These are phyloP conservation scores for Hypomontagnella monticulosa DNA, from an alignment of 495 filamentous ascomycete genomes.

Conservation along the genomic window DNA sequence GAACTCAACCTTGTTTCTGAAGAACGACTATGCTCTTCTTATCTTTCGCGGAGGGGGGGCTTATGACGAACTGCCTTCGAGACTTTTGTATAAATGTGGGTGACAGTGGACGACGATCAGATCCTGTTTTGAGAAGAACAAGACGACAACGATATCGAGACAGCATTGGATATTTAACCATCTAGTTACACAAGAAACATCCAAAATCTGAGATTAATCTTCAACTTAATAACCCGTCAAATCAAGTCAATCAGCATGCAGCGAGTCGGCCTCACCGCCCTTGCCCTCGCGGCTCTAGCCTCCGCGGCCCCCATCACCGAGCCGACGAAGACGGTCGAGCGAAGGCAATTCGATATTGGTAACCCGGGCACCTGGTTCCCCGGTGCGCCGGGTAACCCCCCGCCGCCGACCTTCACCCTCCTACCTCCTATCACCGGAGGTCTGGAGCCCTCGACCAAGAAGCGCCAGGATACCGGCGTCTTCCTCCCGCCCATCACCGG, in stretches of 20 bases:
- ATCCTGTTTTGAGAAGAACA: constrained; percentile 23
- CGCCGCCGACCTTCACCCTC: constrained; percentile 41
- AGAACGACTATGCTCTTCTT: constrained; percentile 34
- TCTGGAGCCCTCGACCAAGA: constrained; percentile 45
- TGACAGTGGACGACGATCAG: constrained; percentile 33
- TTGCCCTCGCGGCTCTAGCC: constrained; percentile 42
- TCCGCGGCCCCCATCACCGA: constrained; percentile 43
- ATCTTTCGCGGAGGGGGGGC: constrained; percentile 32
- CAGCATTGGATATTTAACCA: constrained; percentile 14
- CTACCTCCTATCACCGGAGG: constrained; percentile 55
- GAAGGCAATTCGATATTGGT: constrained; percentile 12
- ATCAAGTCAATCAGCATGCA: constrained; percentile 36
- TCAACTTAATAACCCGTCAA: constrained; percentile 7
- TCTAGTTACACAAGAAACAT: constrained; percentile 3
- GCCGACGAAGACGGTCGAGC: constrained; percentile 35
- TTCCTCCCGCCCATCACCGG: constrained; percentile 43
- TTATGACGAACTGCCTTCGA: constrained; percentile 24
- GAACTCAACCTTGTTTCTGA: constrained; percentile 39
- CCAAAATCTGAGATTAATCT: constrained; percentile 18
- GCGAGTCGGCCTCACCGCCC: constrained; percentile 35
- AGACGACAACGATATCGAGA: constrained; percentile 13
- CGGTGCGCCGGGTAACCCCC: constrained; percentile 13
- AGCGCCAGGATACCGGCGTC: constrained; percentile 58
- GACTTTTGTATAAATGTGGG: constrained; percentile 35
- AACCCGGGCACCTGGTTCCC: constrained; percentile 33